A percentile compares a stretch with the other conserved stretches of the same genome.
Evolutionary conservation across 2,329 filamentous ascomycete genomes (phyloP).

Genomic region (Talaromyces rugulosus): DNA sequence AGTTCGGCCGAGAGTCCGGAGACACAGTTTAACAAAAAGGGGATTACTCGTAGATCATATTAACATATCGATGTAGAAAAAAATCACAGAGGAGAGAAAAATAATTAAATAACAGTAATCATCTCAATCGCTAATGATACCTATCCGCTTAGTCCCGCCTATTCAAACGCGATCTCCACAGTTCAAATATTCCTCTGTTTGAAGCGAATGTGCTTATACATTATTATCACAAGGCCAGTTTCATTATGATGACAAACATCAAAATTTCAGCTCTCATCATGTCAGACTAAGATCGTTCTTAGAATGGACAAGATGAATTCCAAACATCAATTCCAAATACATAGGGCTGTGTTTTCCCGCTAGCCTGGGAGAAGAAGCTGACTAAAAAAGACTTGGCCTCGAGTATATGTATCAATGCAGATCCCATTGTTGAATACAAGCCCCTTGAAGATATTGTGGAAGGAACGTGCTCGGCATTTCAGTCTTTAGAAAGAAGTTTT

Average conservation of each 20-base stretch:
- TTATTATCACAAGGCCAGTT: neutral
- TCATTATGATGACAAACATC: neutral
- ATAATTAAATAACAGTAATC: neutral
- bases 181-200: neutral
- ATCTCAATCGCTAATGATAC: neutral
- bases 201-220: neutral
- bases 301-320: neutral
- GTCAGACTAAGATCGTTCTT: neutral
- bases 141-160: too few relatives aligned
- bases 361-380: neutral
- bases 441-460: neutral
- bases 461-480: neutral
- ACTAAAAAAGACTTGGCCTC: neutral
- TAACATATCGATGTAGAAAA: neutral
- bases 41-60: neutral
- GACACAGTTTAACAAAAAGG: neutral
- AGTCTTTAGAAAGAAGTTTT: neutral
- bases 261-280: slow-evolving; percentile 4
- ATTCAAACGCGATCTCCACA: neutral
- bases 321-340: slow-evolving; percentile 9
- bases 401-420: neutral
- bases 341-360: slow-evolving; percentile 5
- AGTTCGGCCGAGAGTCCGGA: neutral
- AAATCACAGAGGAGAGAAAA: neutral
- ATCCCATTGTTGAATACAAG: neutral